Percentiles rank a stretch among this genome's conserved stretches.
phyloP scores from a whole-genome alignment of 331 rosid genomes.

The Pyrus hybrid region DNA sequence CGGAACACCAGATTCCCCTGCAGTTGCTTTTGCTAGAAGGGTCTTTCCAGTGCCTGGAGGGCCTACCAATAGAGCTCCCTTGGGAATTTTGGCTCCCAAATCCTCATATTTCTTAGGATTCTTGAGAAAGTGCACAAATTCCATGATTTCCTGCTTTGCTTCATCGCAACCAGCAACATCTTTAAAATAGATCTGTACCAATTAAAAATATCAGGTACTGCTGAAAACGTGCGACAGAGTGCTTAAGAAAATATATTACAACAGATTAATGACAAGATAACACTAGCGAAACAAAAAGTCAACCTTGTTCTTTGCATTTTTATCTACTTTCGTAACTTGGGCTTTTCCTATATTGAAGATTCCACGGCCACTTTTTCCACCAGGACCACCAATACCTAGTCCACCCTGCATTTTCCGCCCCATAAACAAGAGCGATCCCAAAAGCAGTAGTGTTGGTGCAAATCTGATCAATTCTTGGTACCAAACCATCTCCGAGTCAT shows the following conservation, averaged over 20 bases:
- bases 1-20: constrained; percentile 95
- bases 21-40: constrained; percentile 93
- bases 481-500: constrained; percentile 63
- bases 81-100: constrained; percentile 91
- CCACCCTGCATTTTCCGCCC: constrained; percentile 74
- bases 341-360: constrained; percentile 87
- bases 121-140: constrained; percentile 91
- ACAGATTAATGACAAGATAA: not conserved
- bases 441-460: constrained; percentile 64
- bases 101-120: constrained; percentile 94
- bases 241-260: not conserved
- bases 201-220: constrained; percentile 3
- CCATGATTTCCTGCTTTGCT: constrained; percentile 96
- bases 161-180: constrained; percentile 99
- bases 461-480: constrained; percentile 50
- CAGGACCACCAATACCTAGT: constrained; percentile 51
- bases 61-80: constrained; percentile 91
- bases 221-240: not conserved
- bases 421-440: constrained; percentile 49
- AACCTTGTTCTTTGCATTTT: constrained; percentile 82
- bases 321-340: constrained; percentile 70
- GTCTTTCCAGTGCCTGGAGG: constrained; percentile 99
- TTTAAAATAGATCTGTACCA: constrained; percentile 61
- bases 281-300: not conserved
- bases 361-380: constrained; percentile 62